Evolutionary conservation across 2,329 filamentous ascomycete species (phyloP).

Genomic region (Ascochyta viciae-villosae): DNA sequence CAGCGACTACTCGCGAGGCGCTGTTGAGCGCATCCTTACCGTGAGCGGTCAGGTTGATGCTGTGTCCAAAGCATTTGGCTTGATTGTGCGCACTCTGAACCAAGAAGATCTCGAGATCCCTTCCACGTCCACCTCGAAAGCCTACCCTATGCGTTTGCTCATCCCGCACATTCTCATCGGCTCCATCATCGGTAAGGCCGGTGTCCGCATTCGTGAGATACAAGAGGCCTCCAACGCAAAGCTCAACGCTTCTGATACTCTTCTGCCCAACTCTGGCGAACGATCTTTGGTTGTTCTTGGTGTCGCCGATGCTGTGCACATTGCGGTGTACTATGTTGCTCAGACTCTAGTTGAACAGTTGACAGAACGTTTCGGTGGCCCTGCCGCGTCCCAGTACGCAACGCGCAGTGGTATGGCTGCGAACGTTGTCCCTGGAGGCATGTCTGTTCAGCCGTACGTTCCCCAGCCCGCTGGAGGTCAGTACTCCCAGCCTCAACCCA

Average conservation of each 20-base stretch:
- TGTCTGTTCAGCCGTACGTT: conserved; percentile 99
- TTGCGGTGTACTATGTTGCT: conserved; percentile 97
- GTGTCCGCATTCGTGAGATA: conserved; percentile 95
- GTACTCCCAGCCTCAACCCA: conserved; percentile 90
- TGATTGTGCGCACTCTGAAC: conserved; percentile 98
- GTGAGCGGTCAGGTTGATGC: conserved; percentile 97
- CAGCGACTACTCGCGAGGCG: conserved; percentile 96
- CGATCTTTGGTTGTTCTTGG: conserved; percentile 97
- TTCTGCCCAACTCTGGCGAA: conserved; percentile 92
- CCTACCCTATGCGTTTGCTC: conserved; percentile 92
- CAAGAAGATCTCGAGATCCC: conserved; percentile 89
- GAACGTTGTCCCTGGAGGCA: conserved; percentile 91
- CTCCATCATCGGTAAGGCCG: conserved; percentile 97
- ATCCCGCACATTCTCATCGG: conserved; percentile 97
- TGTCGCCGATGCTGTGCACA: conserved; percentile 97
- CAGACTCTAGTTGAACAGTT: conserved; percentile 98
- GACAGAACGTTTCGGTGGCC: conserved; percentile 94
- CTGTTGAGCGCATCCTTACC: conserved; percentile 95
- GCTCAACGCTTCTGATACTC: conserved; percentile 94
- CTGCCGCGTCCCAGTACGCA: conserved; percentile 96
- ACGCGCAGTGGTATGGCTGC: conserved; percentile 92
- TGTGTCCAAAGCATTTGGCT: conserved; percentile 96
- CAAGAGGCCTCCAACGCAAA: conserved; percentile 97
- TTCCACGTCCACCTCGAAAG: conserved; percentile 94
- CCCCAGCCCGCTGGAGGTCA: conserved; percentile 92